Conservation (phyloP, 1,139 yeast species). For the Saccharomyces hybrid region DNA sequence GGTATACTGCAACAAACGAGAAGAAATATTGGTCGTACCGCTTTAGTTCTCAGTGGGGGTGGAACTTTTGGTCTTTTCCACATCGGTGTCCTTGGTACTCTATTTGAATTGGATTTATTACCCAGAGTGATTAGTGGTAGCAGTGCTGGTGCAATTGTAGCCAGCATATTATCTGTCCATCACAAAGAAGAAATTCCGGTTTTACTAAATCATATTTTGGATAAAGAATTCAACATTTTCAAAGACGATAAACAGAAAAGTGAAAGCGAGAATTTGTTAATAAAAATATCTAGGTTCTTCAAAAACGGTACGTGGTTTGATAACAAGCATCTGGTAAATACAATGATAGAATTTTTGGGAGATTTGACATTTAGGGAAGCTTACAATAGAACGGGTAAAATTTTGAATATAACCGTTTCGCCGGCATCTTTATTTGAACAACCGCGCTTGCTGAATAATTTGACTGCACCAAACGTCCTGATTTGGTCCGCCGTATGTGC, state of each 20-base stretch:
- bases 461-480: conserved; percentile 91
- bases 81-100: conserved; percentile 78
- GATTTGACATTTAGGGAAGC: conserved; percentile 94
- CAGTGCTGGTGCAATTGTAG: conserved; percentile 97
- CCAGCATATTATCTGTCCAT: conserved; percentile 77
- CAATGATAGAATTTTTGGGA: conserved; percentile 74
- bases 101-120: conserved; percentile 62
- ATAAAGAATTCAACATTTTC: conserved; percentile 63
- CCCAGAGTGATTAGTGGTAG: conserved; percentile 91
- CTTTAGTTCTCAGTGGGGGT: conserved; percentile 87
- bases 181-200: conserved; percentile 63
- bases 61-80: conserved; percentile 90
- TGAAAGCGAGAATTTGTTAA: conserved; percentile 37
- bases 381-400: conserved; percentile 75
- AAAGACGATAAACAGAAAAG: conserved; percentile 44
- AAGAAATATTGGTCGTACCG: conserved; percentile 87
- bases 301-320: conserved; percentile 79
- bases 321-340: conserved; percentile 57
- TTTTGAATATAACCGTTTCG: conserved; percentile 83
- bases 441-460: conserved; percentile 74
- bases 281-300: conserved; percentile 41
- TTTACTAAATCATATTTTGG: conserved; percentile 46
- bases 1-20: conserved; percentile 83
- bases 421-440: conserved; percentile 76
- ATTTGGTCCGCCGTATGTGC: conserved; percentile 98